These are phyloP conservation scores for Hypoxylon sp. DNA, from an alignment of 2,329 filamentous ascomycete genomes.

Conservation along the genomic window DNA sequence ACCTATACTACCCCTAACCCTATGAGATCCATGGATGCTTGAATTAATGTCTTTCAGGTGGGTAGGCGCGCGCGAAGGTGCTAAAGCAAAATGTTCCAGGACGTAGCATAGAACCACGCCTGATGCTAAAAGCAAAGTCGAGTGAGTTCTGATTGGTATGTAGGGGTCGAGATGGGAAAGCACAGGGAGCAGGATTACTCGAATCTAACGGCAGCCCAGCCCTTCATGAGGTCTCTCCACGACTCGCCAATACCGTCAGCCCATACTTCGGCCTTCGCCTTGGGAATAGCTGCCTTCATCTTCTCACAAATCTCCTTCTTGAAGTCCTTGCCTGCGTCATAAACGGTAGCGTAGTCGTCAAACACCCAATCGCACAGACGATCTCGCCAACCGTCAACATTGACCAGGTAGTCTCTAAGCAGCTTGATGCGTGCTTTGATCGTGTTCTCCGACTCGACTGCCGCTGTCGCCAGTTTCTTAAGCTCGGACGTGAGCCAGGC, in stretches of 20 bases:
- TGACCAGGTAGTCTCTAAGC: conserved; percentile 50
- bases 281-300: conserved; percentile 47
- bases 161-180: not conserved
- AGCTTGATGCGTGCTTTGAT: conserved; percentile 53
- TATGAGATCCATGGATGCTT: not conserved
- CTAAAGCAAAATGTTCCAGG: too few species aligned
- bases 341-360: conserved; percentile 27
- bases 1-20: too few species aligned
- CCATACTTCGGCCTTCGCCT: conserved; percentile 55
- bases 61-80: too few species aligned
- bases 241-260: conserved; percentile 53
- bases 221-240: conserved; percentile 57
- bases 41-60: not conserved
- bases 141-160: not conserved
- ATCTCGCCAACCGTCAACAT: conserved; percentile 56
- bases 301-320: conserved; percentile 36
- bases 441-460: conserved; percentile 45
- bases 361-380: conserved; percentile 54
- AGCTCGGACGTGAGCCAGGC: conserved; percentile 54
- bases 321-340: conserved; percentile 24
- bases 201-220: conserved; percentile 55
- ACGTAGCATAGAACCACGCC: not conserved
- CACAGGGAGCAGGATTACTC: conserved; percentile 47
- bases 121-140: not conserved
- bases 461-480: conserved; percentile 50